These are phyloP conservation scores for Penicillium bialowiezense DNA, from an alignment of 495 filamentous ascomycete species.

Conservation along the genomic window DNA sequence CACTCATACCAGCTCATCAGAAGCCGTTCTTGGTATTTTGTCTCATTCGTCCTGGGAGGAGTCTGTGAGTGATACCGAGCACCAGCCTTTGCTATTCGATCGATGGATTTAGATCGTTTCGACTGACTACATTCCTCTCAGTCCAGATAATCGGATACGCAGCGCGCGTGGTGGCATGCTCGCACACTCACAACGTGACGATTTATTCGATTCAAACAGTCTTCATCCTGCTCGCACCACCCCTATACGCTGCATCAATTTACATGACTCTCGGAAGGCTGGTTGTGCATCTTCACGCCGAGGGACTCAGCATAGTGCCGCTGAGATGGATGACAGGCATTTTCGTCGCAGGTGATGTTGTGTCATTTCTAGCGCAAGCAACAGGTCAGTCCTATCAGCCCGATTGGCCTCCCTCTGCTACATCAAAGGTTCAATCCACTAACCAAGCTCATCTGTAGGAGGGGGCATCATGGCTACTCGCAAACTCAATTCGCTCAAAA, in stretches of 20 bases:
- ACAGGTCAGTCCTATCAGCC: neutral
- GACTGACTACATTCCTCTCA: neutral
- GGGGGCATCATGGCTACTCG: neutral
- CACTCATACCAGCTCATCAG: conserved; percentile 46
- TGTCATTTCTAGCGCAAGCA: neutral
- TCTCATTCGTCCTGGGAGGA: conserved; percentile 54
- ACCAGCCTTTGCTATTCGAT: neutral
- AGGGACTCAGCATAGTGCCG: neutral
- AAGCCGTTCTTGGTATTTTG: conserved; percentile 52
- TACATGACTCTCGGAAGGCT: neutral
- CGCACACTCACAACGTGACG: neutral
- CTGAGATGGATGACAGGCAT: neutral
- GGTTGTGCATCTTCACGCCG: neutral
- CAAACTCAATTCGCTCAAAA: neutral
- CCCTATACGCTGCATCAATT: neutral
- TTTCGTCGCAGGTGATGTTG: neutral
- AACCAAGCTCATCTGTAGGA: too few species aligned
- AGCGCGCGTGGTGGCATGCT: neutral
- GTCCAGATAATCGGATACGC: neutral
- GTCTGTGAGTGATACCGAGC: conserved; percentile 36
- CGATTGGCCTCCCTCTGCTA: too few species aligned
- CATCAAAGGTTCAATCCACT: too few species aligned
- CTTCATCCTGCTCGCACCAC: neutral
- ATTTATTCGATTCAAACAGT: neutral
- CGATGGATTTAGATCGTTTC: neutral